These are phyloP conservation scores for Kazachstania sp. DNA, from an alignment of 1,139 yeast species.

Conservation along the genomic window DNA sequence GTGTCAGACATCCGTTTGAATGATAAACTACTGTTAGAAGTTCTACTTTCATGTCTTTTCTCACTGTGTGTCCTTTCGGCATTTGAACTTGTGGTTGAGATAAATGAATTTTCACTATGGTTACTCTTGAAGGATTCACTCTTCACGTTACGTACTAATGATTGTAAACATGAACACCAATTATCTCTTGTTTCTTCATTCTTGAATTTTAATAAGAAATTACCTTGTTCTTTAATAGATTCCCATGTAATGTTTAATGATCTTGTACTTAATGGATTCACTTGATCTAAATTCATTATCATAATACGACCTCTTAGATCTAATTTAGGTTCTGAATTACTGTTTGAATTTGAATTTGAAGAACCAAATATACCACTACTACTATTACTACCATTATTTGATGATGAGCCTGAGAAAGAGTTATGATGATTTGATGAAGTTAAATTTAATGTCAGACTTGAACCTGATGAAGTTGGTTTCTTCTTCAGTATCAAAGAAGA, in stretches of 20 bases:
- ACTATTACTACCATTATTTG: conserved; percentile 2
- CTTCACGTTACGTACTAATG: conserved; percentile 32
- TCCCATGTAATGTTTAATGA: conserved; percentile 68
- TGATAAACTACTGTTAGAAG: conserved; percentile 24
- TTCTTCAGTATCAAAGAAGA: conserved; percentile 24
- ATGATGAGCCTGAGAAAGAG: neutral
- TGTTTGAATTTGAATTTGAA: conserved; percentile 1
- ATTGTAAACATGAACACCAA: conserved; percentile 56
- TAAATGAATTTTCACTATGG: conserved; percentile 20
- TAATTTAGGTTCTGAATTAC: conserved; percentile 30
- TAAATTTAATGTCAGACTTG: conserved; percentile 23
- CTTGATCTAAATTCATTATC: conserved; percentile 55
- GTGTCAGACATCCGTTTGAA: conserved; percentile 23
- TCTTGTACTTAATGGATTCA: conserved; percentile 38
- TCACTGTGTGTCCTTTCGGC: conserved; percentile 6
- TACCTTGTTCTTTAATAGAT: conserved; percentile 68
- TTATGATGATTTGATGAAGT: conserved; percentile 12
- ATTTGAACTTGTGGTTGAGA: conserved; percentile 15
- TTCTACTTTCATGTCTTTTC: conserved; percentile 25
- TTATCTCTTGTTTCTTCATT: conserved; percentile 63
- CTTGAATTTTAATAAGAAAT: conserved; percentile 59
- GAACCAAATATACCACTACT: conserved; percentile 2
- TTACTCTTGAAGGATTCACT: conserved; percentile 32
- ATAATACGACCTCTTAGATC: conserved; percentile 65
- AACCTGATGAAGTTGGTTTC: conserved; percentile 25